phyloP scores from a whole-genome alignment of 2,329 filamentous ascomycete genomes.

The Pseudogymnoascus sp. region DNA sequence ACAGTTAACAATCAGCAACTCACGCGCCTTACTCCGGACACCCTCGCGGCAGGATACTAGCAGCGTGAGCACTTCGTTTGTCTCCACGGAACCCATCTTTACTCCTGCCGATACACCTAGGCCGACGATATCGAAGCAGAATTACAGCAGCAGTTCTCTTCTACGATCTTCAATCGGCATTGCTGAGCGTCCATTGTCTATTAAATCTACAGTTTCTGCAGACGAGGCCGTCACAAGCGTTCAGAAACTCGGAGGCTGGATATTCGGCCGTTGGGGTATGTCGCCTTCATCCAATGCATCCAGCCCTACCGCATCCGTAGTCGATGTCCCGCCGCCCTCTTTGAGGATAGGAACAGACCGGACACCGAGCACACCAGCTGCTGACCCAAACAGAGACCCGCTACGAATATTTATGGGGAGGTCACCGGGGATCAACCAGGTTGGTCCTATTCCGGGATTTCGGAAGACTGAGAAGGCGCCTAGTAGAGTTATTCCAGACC shows the following conservation, averaged over 20 bases:
- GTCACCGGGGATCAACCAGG: constrained; percentile 70
- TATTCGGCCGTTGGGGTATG: constrained; percentile 55
- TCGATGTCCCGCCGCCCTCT: neutral
- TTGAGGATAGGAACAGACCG: constrained; percentile 18
- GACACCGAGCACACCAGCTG: constrained; percentile 27
- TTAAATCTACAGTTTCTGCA: neutral
- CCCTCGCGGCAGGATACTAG: constrained; percentile 41
- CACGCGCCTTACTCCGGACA: constrained; percentile 42
- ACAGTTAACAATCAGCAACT: constrained; percentile 55
- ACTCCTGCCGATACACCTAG: constrained; percentile 47
- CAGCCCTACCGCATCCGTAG: constrained; percentile 7
- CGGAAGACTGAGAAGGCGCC: constrained; percentile 35
- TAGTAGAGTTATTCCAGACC: constrained; percentile 23
- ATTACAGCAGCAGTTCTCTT: constrained; percentile 44
- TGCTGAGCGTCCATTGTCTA: constrained; percentile 26
- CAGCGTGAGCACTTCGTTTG: constrained; percentile 34
- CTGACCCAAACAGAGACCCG: constrained; percentile 24
- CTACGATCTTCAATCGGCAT: constrained; percentile 49
- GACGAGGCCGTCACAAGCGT: constrained; percentile 31
- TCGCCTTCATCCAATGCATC: constrained; percentile 34
- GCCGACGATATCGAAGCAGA: constrained; percentile 43
- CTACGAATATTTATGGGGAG: constrained; percentile 37
- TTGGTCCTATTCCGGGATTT: constrained; percentile 67
- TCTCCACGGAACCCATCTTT: constrained; percentile 47
- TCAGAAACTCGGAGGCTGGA: constrained; percentile 57